phyloP scores from a whole-genome alignment of 352 stramenopile species.

The Pythium sp. region DNA sequence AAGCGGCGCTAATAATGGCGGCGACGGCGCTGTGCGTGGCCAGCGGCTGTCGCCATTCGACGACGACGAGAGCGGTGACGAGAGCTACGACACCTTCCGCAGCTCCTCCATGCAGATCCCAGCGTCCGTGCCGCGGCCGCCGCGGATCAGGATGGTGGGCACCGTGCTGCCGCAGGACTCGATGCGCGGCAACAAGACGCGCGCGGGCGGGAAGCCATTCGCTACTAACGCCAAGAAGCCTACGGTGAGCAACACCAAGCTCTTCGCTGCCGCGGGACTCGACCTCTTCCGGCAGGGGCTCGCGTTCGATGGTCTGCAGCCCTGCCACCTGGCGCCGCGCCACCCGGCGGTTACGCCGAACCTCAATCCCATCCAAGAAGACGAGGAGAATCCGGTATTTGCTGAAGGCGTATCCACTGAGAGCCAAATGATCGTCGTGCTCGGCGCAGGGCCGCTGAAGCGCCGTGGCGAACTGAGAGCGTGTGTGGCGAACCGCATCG shows the following conservation, averaged over 20 bases:
- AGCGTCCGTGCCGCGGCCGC: conserved; percentile 8
- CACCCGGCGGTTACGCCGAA: conserved; percentile 51
- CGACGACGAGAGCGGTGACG: neutral
- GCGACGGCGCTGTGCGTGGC: neutral
- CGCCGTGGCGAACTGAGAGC: conserved; percentile 28
- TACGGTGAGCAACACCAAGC: conserved; percentile 12
- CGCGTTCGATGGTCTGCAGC: conserved; percentile 43
- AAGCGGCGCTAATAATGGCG: neutral
- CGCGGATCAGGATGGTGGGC: conserved; percentile 31
- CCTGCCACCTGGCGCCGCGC: conserved; percentile 29
- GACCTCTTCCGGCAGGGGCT: conserved; percentile 65
- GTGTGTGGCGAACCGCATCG: conserved; percentile 32
- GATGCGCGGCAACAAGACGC: conserved; percentile 21
- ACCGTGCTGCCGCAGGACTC: conserved; percentile 53
- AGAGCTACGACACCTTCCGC: conserved; percentile 10
- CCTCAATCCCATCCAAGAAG: conserved; percentile 53
- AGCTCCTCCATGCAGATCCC: conserved; percentile 1
- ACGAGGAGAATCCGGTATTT: conserved; percentile 20
- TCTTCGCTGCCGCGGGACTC: conserved; percentile 51
- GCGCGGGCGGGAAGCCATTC: neutral
- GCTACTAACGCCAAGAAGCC: neutral
- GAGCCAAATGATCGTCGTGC: conserved; percentile 51
- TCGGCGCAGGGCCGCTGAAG: conserved; percentile 35
- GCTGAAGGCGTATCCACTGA: conserved; percentile 6
- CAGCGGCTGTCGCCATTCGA: neutral